Evolutionary conservation across 2,329 filamentous ascomycete genomes (phyloP), one percentile per base, ranked within the genome.

Genomic region (Colletotrichum caudatum): DNA sequence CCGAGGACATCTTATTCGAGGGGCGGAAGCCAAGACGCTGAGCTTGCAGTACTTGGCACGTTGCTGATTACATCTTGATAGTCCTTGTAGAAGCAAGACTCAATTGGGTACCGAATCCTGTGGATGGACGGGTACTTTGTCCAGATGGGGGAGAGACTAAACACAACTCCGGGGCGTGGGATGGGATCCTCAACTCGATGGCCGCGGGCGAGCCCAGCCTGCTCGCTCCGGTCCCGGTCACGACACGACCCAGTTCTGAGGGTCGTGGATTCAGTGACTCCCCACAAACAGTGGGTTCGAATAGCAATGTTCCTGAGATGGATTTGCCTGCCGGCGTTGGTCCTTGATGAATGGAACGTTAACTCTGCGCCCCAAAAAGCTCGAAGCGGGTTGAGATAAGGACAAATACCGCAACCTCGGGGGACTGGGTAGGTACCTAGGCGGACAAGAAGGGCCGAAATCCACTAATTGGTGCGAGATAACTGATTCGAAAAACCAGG

Each of bases 221-320:
- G 51, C 58, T 48, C n/a, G 41, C 58, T 71, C 69, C 69, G 65
- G 65, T 69, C 58, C 69, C 69, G 65, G 65, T 69, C 58, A 71
- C 69, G 69, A 65, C 58, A 71, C 69, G 69, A 65, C 65, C 48
- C 33, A 35, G 58, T 39, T 37, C 64, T 53, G 29, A 46, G 12
- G 46, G 37, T 62, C 26, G 33, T 33, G 20, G n/a, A 39, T 12
- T 44, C 16, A 9, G 8, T 26, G 16, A 23, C 37, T 56, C 16
- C n/a, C 26, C 20, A n/a, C 14, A 39, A 33, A 26, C 16, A 37
- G 68, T 35, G 37, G 51, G 51, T 37, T 56, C n/a, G 1, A 8
- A 51, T 18, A 39, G 16, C 23, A 61, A 26, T 33, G 12, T 56
- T 51, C 54, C 57, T 51, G 41, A n/a, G 16, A 18, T 50, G 20